phyloP scores from a whole-genome alignment of 1,284 basidiomycete species.

The Ceratobasidium sp. region DNA sequence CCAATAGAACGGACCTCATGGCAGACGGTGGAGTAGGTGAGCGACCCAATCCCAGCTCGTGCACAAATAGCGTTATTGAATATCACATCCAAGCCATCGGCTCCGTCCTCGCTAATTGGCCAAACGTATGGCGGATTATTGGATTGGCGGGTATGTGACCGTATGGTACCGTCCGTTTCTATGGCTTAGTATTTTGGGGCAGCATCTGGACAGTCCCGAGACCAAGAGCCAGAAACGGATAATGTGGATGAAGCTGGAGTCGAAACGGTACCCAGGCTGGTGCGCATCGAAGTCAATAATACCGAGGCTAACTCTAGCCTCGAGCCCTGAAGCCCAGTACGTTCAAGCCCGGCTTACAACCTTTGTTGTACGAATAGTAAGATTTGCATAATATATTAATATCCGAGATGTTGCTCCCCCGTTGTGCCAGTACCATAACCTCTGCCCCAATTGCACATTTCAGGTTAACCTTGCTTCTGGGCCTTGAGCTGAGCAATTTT shows the following conservation, averaged over 20 bases:
- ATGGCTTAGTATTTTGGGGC: neutral
- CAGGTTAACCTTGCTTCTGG: conserved; percentile 62
- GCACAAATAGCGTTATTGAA: too few relatives aligned
- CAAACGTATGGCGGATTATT: conserved; percentile 49
- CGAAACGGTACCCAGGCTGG: conserved; percentile 38
- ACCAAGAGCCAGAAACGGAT: neutral
- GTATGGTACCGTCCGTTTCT: neutral
- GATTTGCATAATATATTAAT: neutral
- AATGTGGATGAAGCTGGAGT: conserved; percentile 30
- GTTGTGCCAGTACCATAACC: neutral
- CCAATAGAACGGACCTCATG: conserved; percentile 46
- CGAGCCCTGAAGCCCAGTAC: conserved; percentile 21
- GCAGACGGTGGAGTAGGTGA: conserved; percentile 49
- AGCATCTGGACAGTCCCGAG: conserved; percentile 35
- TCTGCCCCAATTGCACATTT: conserved; percentile 53
- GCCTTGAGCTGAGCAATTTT: conserved; percentile 69
- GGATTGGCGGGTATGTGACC: conserved; percentile 45
- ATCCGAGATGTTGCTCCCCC: neutral
- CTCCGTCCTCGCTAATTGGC: conserved; percentile 49
- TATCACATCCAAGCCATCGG: conserved; percentile 46
- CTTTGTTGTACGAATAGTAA: conserved; percentile 1
- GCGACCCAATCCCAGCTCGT: neutral
- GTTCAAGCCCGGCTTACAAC: too few relatives aligned
- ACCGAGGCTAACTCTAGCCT: conserved; percentile 14
- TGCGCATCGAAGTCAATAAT: conserved; percentile 34